Evolutionary conservation across 2,329 filamentous ascomycete species (phyloP).

Genomic region (Cladosporium sp.): DNA sequence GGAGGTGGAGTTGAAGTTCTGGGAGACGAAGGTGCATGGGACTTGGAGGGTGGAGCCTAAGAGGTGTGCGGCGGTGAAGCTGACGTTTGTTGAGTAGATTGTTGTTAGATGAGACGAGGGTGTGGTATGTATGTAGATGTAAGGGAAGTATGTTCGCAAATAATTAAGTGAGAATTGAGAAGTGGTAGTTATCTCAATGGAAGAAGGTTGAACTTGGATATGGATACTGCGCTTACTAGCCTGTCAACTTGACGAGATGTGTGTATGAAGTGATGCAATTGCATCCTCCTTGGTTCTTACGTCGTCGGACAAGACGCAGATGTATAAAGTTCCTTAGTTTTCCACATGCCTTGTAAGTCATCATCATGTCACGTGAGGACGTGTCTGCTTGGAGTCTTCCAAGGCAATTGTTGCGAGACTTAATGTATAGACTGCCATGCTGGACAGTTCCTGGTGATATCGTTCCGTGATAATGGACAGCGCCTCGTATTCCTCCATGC

Average conservation of each 20-base stretch:
- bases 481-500: background rate
- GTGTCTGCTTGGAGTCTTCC: too few species aligned
- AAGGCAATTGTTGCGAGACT: background rate
- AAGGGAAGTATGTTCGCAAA: background rate
- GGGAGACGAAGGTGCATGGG: background rate
- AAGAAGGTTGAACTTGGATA: background rate
- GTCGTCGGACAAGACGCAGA: too few species aligned
- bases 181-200: background rate
- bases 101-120: too few species aligned
- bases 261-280: too few species aligned
- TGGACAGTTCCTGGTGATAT: background rate
- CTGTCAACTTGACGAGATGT: background rate
- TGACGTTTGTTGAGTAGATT: background rate
- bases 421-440: background rate
- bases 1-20: background rate
- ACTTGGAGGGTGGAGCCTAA: background rate
- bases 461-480: background rate
- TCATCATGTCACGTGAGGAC: background rate
- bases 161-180: background rate
- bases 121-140: too few species aligned
- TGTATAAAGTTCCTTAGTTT: background rate
- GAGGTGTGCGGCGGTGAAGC: background rate
- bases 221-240: background rate
- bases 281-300: background rate
- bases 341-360: background rate